Base-by-base conservation (phyloP, 805 yeast genomes). In the Dipodascus albidus region DNA sequence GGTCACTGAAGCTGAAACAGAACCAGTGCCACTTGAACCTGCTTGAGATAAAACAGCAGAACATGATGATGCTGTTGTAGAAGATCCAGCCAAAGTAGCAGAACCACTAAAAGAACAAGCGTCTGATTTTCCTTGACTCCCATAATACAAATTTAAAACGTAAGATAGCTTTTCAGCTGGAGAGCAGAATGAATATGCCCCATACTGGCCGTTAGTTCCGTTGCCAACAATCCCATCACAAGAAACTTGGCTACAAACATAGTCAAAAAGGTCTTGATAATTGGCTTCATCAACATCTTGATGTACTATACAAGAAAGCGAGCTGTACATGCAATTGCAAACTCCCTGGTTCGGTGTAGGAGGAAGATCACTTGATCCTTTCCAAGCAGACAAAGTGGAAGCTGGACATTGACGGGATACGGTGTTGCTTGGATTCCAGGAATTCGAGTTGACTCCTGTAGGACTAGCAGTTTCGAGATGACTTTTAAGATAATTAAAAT, bases 61-160 rank as follows among this genome's bases (percentile, higher is more conserved):
- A 71, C 89, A 83, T 42, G 78, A 65, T 20, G 79, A 69, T 35
- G 75, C 74, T 35, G 74, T 66, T 54, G 72, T 56, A 35, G 77
- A 66, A 53, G 71, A 70, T 48, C 70, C 60, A 52, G 65, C 64
- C 53, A 79, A 54, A 15, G 83, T 63, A 35, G 89, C 93, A 54
- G 83, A 75, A 53, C 95, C 91, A 53, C 65, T 66, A 67, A 85
- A 87, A 67, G 79, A 80, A 72, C 95, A 87, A 54, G 85, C 90
- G 51, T 78, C 67, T 1, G 67, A 53, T 50, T 60, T 57, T 57
- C 70, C 72, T 55, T 82, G 75, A 41, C 69, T 70, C 11, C 11
- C 33, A 66, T 81, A 81, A 74, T 86, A 86, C 58, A 69, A 67
- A 74, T 85, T 82, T 67, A 87, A 70, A 54, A 85, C 68, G 69